Percentiles rank a stretch among this genome's conserved stretches.
Conservation (phyloP, 2,329 filamentous ascomycete species). For the Cyphellophora attinorum region DNA sequence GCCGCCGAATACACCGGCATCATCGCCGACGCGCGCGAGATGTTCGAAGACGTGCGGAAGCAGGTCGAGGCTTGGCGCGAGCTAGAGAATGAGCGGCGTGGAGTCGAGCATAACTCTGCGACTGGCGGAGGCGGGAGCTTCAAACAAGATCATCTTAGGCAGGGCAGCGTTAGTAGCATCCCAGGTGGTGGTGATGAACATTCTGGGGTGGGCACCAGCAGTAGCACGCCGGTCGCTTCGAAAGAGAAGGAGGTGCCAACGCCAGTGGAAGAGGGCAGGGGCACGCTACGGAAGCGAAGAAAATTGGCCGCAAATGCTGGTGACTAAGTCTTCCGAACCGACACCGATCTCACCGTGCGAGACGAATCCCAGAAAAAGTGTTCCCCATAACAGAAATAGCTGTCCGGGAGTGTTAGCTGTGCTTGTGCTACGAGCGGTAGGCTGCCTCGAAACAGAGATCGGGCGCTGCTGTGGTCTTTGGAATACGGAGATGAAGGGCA, state of each 20-base stretch:
- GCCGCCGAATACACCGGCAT: slow-evolving; percentile 60
- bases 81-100: slow-evolving; percentile 45
- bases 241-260: slow-evolving; percentile 4
- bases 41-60: slow-evolving; percentile 81
- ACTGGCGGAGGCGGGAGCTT: slow-evolving; percentile 3
- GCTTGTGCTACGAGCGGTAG: no score
- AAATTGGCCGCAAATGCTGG: slow-evolving; percentile 11
- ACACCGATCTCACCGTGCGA: no score
- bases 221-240: background rate
- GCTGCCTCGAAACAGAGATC: no score
- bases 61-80: slow-evolving; percentile 66
- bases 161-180: slow-evolving; percentile 13
- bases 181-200: slow-evolving; percentile 11
- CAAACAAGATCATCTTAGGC: slow-evolving; percentile 12
- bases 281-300: slow-evolving; percentile 15
- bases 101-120: slow-evolving; percentile 1
- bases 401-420: no score
- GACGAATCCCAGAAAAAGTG: no score
- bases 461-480: no score
- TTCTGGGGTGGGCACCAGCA: no score
- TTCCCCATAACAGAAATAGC: no score
- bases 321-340: background rate
- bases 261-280: slow-evolving; percentile 4
- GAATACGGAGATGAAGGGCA: no score
- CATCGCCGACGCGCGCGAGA: slow-evolving; percentile 76